phyloP scores from a whole-genome alignment of 2,329 filamentous ascomycete species.

The Colletotrichum limetticola region DNA sequence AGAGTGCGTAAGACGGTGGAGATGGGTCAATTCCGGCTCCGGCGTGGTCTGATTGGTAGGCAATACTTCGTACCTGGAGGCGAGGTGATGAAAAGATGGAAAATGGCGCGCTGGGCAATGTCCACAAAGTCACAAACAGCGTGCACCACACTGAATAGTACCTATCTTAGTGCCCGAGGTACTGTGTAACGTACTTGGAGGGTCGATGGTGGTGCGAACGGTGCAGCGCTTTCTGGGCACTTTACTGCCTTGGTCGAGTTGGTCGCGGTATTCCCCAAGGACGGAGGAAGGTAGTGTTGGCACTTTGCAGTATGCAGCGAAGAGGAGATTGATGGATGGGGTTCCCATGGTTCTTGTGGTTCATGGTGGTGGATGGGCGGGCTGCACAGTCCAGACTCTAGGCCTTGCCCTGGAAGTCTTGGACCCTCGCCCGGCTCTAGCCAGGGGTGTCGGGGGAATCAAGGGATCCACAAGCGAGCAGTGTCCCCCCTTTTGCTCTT shows the following conservation, averaged over 20 bases:
- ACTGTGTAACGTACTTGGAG: not conserved
- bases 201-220: not conserved
- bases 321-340: not conserved
- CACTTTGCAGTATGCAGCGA: not conserved
- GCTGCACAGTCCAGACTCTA: not conserved
- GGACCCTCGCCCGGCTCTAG: slow-evolving; percentile 7
- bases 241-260: not conserved
- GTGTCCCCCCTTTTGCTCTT: not conserved
- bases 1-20: not conserved
- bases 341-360: not conserved
- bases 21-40: not conserved
- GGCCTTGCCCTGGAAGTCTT: not conserved
- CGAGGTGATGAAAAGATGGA: not conserved
- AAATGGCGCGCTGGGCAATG: not conserved
- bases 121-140: not conserved
- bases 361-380: not conserved
- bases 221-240: not conserved
- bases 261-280: not conserved
- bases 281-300: not conserved
- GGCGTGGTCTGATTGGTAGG: not conserved
- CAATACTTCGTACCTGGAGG: not conserved
- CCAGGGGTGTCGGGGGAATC: slow-evolving; percentile 34
- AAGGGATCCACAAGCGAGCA: slow-evolving; percentile 30
- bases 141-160: not conserved
- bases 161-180: not conserved